A percentile compares a stretch with the other conserved stretches of the same genome.
Conservation (phyloP, 2,329 filamentous ascomycete species). For the Paecilomyces fulvus region DNA sequence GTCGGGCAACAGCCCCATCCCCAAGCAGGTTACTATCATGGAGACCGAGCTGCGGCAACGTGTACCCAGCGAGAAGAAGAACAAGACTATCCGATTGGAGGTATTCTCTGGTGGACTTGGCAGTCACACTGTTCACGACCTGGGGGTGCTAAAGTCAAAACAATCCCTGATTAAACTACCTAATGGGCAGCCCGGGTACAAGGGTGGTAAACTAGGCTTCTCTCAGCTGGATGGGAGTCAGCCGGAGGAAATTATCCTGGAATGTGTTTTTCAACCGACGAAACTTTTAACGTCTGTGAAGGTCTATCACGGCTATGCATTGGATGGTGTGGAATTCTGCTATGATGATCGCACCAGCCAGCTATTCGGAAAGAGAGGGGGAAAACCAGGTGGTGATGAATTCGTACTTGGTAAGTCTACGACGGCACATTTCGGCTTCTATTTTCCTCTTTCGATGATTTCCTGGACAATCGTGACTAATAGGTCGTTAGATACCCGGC, state of each 20-base stretch:
- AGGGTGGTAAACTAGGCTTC: constrained; percentile 64
- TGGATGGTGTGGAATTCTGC: constrained; percentile 85
- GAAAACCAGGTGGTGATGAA: constrained; percentile 59
- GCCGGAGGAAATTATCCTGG: constrained; percentile 65
- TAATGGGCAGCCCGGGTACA: constrained; percentile 65
- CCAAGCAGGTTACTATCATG: constrained; percentile 64
- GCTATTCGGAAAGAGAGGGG: constrained; percentile 74
- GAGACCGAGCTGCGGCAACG: constrained; percentile 66
- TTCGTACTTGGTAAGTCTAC: constrained; percentile 64
- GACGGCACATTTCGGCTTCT: background rate
- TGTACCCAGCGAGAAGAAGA: constrained; percentile 65
- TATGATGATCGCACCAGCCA: constrained; percentile 83
- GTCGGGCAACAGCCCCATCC: constrained; percentile 49
- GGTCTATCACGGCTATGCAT: constrained; percentile 65
- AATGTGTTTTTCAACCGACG: constrained; percentile 57
- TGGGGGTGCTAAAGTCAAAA: constrained; percentile 63
- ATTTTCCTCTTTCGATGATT: constrained; percentile 1
- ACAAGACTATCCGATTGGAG: constrained; percentile 56
- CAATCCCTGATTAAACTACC: constrained; percentile 65
- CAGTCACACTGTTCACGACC: constrained; percentile 67
- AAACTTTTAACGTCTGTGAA: constrained; percentile 67
- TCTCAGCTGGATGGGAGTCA: constrained; percentile 63
- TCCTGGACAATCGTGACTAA: constrained; percentile 13
- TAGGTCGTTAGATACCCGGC: constrained; percentile 57
- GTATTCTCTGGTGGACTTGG: constrained; percentile 71